Evolutionary conservation across 2,329 filamentous ascomycete species (phyloP).

Genomic region (Talaromyces sp.): DNA sequence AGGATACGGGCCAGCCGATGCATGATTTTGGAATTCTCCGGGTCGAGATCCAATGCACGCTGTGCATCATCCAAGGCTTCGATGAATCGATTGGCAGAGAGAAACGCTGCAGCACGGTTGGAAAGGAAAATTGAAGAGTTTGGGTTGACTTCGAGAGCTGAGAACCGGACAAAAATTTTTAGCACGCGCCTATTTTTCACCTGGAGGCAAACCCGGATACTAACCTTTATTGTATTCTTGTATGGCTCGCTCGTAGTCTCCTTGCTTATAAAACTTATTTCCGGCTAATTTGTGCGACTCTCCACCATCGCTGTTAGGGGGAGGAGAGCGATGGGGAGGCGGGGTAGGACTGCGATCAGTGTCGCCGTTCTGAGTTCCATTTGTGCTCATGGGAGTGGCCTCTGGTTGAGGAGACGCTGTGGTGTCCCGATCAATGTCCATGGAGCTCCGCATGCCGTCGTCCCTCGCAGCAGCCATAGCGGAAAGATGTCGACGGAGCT

Average conservation of each 20-base stretch:
- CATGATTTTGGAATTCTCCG: conserved; percentile 81
- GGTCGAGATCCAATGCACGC: conserved; percentile 76
- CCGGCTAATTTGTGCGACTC: conserved; percentile 89
- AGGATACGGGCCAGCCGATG: conserved; percentile 86
- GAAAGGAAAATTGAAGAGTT: conserved; percentile 84
- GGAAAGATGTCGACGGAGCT: conserved; percentile 69
- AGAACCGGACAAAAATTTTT: conserved; percentile 19
- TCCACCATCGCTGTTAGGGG: conserved; percentile 69
- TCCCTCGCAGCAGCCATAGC: conserved; percentile 49
- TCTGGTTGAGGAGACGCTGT: conserved; percentile 53
- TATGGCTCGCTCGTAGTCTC: conserved; percentile 82
- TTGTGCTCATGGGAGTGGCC: conserved; percentile 26
- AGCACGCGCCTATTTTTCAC: background rate
- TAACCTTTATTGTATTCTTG: conserved; percentile 92
- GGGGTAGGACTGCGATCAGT: conserved; percentile 44
- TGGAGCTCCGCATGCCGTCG: conserved; percentile 55
- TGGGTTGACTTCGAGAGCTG: conserved; percentile 85
- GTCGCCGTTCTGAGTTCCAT: conserved; percentile 27
- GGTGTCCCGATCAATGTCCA: conserved; percentile 72
- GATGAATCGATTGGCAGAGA: conserved; percentile 76
- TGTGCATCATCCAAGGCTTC: conserved; percentile 84
- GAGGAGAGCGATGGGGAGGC: conserved; percentile 42
- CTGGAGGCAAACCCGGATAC: conserved; percentile 22
- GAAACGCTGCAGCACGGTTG: conserved; percentile 92
- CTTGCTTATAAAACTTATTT: conserved; percentile 96